phyloP scores from a whole-genome alignment of 768 basidiomycete genomes.

The Dacryopinax spathularia region DNA sequence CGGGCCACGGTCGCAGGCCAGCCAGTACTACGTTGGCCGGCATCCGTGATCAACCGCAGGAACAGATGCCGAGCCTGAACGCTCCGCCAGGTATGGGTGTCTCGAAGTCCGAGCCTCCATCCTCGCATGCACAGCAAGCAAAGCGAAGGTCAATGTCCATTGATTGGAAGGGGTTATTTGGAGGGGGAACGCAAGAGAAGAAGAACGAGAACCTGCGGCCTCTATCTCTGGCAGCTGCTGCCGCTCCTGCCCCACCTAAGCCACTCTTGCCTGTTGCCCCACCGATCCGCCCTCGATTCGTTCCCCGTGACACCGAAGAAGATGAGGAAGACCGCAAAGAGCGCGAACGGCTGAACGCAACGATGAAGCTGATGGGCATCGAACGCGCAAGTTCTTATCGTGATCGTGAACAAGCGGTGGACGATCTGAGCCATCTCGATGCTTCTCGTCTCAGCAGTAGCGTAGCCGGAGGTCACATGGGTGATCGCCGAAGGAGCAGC shows the following conservation, averaged over 20 bases:
- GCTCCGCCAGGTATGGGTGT: constrained; percentile 21
- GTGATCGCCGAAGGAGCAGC: constrained; percentile 25
- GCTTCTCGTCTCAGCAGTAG: background rate
- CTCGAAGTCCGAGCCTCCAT: background rate
- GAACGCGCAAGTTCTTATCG: constrained; percentile 20
- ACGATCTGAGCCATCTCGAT: background rate
- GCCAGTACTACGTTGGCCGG: constrained; percentile 13
- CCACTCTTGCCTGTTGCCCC: constrained; percentile 23
- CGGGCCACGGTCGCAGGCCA: constrained; percentile 2
- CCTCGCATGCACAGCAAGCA: background rate
- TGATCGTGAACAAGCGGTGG: background rate
- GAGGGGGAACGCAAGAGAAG: constrained; percentile 35
- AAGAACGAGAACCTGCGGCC: constrained; percentile 54
- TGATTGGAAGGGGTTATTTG: constrained; percentile 64
- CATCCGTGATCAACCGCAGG: constrained; percentile 14
- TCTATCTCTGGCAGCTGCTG: constrained; percentile 56
- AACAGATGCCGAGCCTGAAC: constrained; percentile 31
- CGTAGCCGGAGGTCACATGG: background rate
- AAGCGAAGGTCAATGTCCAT: constrained; percentile 56
- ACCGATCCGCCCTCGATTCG: constrained; percentile 22
- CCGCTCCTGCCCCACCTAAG: constrained; percentile 27
- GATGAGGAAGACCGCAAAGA: constrained; percentile 86
- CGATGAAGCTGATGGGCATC: constrained; percentile 91
- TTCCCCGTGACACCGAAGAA: constrained; percentile 71
- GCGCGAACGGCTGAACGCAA: constrained; percentile 73